Percentiles rank a stretch among this genome's conserved stretches.
phyloP scores from a whole-genome alignment of 75 land plant genomes.

The Pseudotsuga menziesii region DNA sequence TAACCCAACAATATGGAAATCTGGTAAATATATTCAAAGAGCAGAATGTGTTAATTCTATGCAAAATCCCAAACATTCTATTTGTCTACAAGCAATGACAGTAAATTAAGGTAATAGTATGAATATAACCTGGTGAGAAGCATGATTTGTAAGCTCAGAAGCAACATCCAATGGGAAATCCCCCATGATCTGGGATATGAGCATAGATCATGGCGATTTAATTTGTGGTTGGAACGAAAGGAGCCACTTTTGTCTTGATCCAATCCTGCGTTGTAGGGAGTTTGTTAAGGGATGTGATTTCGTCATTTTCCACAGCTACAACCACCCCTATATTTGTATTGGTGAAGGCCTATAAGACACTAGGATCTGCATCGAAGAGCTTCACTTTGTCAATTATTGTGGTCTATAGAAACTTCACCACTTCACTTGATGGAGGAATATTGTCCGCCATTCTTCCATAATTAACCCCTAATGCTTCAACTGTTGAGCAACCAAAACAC shows the following conservation, averaged over 20 bases:
- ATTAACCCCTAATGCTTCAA: constrained; percentile 61
- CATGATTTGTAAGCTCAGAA: neutral
- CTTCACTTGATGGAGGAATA: constrained; percentile 62
- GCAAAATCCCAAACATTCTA: neutral
- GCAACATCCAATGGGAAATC: neutral
- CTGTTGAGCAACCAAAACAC: neutral
- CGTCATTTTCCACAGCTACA: constrained; percentile 54
- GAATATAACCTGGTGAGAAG: neutral
- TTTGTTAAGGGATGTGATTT: constrained; percentile 40
- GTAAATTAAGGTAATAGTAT: neutral
- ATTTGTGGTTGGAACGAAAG: constrained; percentile 41
- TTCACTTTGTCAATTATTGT: constrained; percentile 67
- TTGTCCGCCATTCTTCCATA: constrained; percentile 68
- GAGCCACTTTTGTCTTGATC: constrained; percentile 40
- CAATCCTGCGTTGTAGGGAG: constrained; percentile 29
- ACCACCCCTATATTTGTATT: constrained; percentile 40
- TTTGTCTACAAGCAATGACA: neutral
- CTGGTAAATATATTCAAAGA: neutral
- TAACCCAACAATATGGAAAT: neutral
- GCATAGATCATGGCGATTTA: constrained; percentile 41
- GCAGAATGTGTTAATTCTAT: neutral
- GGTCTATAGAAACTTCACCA: constrained; percentile 35
- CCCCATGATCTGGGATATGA: neutral
- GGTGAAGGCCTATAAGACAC: constrained; percentile 63
- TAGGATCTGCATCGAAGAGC: constrained; percentile 61